Conservation (phyloP, 306 rosid genomes). For the Delonix regia region DNA sequence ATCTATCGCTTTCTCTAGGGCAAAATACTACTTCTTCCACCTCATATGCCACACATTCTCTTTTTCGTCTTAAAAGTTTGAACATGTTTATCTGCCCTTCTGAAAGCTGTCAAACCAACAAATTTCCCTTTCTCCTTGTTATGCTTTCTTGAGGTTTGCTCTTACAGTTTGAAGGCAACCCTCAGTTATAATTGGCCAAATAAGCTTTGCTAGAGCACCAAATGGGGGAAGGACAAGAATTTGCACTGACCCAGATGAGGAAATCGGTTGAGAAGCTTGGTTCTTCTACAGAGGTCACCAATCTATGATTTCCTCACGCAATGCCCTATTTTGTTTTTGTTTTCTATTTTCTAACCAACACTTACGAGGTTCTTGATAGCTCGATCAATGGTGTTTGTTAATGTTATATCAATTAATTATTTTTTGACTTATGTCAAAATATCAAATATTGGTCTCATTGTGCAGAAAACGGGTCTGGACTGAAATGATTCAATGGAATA, state of each 20-base stretch:
- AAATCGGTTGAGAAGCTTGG: conserved; percentile 72
- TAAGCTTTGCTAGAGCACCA: conserved; percentile 1
- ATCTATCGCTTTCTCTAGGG: neutral
- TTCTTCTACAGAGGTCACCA: conserved; percentile 67
- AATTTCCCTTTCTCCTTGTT: neutral
- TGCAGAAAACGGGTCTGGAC: too few relatives aligned
- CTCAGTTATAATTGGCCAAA: neutral
- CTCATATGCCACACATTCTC: neutral
- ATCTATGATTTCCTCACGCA: neutral
- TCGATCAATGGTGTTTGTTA: conserved; percentile 92
- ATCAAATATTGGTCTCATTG: too few relatives aligned
- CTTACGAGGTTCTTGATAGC: conserved; percentile 89
- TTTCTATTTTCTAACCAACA: conserved; percentile 49
- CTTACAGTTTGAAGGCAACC: neutral
- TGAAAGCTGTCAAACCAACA: neutral
- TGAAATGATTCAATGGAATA: too few relatives aligned
- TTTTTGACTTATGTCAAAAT: too few relatives aligned
- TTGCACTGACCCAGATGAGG: conserved; percentile 60
- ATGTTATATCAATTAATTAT: too few relatives aligned
- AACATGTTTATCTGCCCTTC: neutral
- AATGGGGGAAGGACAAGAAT: conserved; percentile 57
- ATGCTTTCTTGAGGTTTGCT: neutral
- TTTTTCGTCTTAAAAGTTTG: neutral
- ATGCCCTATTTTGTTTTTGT: too few relatives aligned
- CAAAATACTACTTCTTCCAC: neutral